These are phyloP conservation scores for Aspergillus eucalypticola DNA, from an alignment of 2,329 filamentous ascomycete genomes.

Conservation along the genomic window DNA sequence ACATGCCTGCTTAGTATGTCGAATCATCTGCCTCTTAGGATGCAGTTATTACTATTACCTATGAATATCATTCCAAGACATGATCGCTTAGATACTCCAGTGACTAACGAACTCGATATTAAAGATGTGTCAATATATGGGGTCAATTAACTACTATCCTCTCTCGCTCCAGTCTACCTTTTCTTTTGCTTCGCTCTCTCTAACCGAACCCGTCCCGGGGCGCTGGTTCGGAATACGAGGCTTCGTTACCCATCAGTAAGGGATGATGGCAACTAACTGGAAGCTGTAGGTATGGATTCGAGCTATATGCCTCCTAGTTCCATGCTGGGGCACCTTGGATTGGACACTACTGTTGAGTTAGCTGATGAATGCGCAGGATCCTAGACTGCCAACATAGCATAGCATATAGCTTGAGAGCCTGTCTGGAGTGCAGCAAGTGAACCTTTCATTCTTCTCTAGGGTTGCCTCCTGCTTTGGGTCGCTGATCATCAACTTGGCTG, in stretches of 20 bases:
- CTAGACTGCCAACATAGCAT: not conserved
- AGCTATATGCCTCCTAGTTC: not conserved
- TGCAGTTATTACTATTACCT: not conserved
- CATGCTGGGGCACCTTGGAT: not conserved
- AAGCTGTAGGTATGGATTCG: not conserved
- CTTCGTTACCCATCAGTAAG: not conserved
- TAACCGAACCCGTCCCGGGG: constrained; percentile 4
- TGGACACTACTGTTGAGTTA: not conserved
- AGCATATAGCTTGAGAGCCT: not conserved
- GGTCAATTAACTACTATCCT: not conserved
- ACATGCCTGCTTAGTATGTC: not conserved
- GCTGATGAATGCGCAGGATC: too few species aligned
- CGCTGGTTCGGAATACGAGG: constrained; percentile 5
- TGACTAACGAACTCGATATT: too few species aligned
- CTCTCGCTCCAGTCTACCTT: not conserved
- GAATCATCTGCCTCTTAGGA: not conserved
- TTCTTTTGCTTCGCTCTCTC: not conserved
- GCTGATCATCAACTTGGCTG: constrained; percentile 2
- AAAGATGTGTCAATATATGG: too few species aligned
- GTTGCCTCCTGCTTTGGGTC: not conserved
- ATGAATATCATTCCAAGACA: not conserved
- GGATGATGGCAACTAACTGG: not conserved
- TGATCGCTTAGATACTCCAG: not conserved
- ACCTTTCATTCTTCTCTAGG: not conserved
- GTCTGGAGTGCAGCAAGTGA: not conserved